Evolutionary conservation across 768 basidiomycete genomes (phyloP), one percentile per base, ranked within the genome.

Genomic region (Phallus indusiatus): DNA sequence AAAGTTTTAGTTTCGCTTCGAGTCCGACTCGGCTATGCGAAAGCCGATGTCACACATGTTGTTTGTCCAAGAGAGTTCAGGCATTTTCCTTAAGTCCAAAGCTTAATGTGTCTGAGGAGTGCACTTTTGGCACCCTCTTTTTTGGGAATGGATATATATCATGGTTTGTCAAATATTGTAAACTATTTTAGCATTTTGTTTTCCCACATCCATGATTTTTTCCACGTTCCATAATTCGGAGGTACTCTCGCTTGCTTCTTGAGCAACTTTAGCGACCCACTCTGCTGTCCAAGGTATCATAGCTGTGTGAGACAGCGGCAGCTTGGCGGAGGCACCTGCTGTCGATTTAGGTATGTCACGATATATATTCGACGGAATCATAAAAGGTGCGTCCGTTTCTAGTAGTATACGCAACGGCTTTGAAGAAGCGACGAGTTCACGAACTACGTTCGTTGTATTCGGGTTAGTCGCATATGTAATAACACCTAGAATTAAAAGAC

Each of bases 281-380:
- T 83, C 81, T 0, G 90, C 88, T 0, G 86, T 86, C 89, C 89
- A 92, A 0, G 90, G 90, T 1, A 93, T 79, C 86, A 92, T 90
- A 0, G 81, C 88, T 0, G 82, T 81, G 65, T 90, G 89, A 56
- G 79, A 88, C 8, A 92, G 67, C 0, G 90, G 86, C 0, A 92
- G 69, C 62, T 78, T 80, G 17, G 61, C 58, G 7, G 28, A 28
- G 28, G 28, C 42, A 2, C 84, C 82, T 63, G 82, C 82, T 56
- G 76, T 57, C 11, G 69, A 47, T 6, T 62, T 63, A 0, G 79
- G 75, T 0, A 89, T 70, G 0, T 82, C 74, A 1, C 71, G 67
- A 65, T 89, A 90, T 17, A 93, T 68, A 60, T 87, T 92, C 0
- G 81, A 74, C 0, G 91, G 91, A 0, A 86, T 78, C 91, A 94